Evolutionary conservation across 257 asterid genomes (phyloP).

Genomic region (Verbena officinalis): DNA sequence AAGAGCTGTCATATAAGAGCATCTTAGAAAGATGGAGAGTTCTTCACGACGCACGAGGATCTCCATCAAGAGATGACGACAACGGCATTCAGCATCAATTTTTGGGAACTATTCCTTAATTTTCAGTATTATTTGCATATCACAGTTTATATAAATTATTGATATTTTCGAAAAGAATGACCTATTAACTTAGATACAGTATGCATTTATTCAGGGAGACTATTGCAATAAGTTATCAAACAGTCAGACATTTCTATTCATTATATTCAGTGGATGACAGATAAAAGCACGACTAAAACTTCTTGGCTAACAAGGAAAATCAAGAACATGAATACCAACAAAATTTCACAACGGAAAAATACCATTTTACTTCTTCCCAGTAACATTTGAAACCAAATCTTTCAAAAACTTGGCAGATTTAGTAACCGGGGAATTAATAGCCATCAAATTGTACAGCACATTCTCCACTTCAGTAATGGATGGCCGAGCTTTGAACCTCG

Average conservation of each 20-base stretch:
- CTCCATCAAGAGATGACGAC: slow-evolving; percentile 44
- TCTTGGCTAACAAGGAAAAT: background rate
- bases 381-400: slow-evolving; percentile 65
- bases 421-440: slow-evolving; percentile 84
- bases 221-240: slow-evolving; percentile 1
- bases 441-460: slow-evolving; percentile 84
- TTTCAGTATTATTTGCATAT: slow-evolving; percentile 36
- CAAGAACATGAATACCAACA: background rate
- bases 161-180: background rate
- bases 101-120: slow-evolving; percentile 45
- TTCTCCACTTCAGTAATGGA: slow-evolving; percentile 71
- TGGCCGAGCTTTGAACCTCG: slow-evolving; percentile 61
- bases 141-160: slow-evolving; percentile 25
- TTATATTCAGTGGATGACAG: background rate
- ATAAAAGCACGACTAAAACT: background rate
- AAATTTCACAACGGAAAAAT: slow-evolving; percentile 3
- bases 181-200: slow-evolving; percentile 20
- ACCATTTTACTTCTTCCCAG: slow-evolving; percentile 47
- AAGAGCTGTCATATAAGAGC: slow-evolving; percentile 80
- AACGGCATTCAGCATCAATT: slow-evolving; percentile 40
- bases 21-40: slow-evolving; percentile 39
- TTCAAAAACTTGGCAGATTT: slow-evolving; percentile 74
- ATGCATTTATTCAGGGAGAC: background rate
- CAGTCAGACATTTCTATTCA: slow-evolving; percentile 8
- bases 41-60: slow-evolving; percentile 19